Evolutionary conservation across 345 rosid genomes (phyloP).

Genomic region (Citrus unshiu): DNA sequence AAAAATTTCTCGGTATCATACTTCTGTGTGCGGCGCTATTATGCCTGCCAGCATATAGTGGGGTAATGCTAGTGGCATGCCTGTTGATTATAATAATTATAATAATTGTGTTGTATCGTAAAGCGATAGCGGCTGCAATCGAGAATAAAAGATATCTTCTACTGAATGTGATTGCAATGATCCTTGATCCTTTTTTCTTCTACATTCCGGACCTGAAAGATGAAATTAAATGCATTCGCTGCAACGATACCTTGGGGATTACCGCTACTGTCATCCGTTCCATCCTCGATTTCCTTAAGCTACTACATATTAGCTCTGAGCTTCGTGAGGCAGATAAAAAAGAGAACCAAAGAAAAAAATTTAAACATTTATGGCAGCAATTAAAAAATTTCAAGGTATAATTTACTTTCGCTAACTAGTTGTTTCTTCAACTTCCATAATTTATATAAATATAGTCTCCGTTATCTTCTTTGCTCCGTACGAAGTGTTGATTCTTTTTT

Average conservation of each 20-base stretch:
- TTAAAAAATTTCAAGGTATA: no score
- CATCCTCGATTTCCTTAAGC: neutral
- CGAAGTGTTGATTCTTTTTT: no score
- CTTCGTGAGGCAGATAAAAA: neutral
- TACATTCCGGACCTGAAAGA: neutral
- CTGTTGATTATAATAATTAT: neutral
- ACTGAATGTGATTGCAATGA: neutral
- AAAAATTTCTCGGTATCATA: accelerated
- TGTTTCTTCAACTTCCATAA: neutral
- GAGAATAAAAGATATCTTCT: no score
- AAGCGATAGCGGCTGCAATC: neutral
- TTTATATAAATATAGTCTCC: no score
- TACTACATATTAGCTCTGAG: neutral
- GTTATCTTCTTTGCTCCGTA: no score
- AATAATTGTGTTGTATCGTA: neutral
- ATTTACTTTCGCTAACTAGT: no score
- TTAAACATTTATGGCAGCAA: accelerated
- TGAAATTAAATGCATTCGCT: neutral
- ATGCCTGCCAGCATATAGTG: neutral
- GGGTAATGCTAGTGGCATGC: neutral
- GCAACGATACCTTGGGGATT: constrained; percentile 3
- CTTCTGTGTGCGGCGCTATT: accelerated
- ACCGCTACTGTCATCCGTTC: constrained; percentile 7
- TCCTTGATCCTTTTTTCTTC: constrained; percentile 15
- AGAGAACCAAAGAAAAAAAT: no score